Evolutionary conservation across 306 rosid species (phyloP), one percentile per base, ranked within the genome.

Genomic region (Hippophae rhamnoides): DNA sequence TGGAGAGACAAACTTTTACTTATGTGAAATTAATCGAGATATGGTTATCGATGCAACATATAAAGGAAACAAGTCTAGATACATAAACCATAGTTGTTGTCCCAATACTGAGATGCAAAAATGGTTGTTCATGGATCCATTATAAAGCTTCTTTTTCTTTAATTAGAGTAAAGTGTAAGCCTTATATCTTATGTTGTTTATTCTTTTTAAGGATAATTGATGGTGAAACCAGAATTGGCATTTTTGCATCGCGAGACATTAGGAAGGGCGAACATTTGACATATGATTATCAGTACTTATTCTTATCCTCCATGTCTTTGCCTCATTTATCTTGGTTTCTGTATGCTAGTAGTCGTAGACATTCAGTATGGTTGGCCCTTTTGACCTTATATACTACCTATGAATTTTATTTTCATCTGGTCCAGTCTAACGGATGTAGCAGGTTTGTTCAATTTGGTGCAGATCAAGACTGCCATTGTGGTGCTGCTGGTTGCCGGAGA

Each of bases 381-480:
- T 56, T 7, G 23, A 8, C n/a, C 47, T 27, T 3, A 11, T 46
- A 57, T 41, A 58, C 14, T 9, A 25, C 47, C 10, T 41, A 12
- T 51, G 56, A 44, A 47, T 13, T 59, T 41, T 54, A 3, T 43
- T 18, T 59, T 43, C 54, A 47, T 50, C 41, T 52, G 61, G 62
- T 64, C 54, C 66, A 69, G 68, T 81, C 95, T 84, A 86, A 90
- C 77, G 47, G 74, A 74, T 65, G 40, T 65, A 57, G 87, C 90
- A 87, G 98, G 96, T 87, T 90, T 81, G 98, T 90, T 73, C 96
- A 90, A 62, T 90, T 87, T 79, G 98, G 98, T 72, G 96, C 98
- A 78, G 98, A 90, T 76, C 98, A 90, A 87, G 98, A 85, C 72
- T 90, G 98, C 78, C 96, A 87, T 72, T 90, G 98, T 43, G 96